Evolutionary conservation across 805 yeast genomes (phyloP), one percentile per base, ranked within the genome.

Genomic region (Saturnispora gosingensis): DNA sequence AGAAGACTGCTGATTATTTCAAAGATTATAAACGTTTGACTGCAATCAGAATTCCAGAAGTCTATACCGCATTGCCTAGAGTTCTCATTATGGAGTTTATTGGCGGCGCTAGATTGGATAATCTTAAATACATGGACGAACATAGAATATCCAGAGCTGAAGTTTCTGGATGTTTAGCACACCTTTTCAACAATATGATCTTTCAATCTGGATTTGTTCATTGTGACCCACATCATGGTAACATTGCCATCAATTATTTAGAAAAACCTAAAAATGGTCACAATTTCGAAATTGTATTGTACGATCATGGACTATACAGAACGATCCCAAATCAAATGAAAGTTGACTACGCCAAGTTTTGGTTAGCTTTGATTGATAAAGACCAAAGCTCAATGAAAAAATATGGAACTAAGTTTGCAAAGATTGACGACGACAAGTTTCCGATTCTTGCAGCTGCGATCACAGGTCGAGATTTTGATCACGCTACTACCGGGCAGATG

Each of bases 221-320:
- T 65, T 93, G 99, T 70, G 99, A 93, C 65, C 99, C 99, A 1
- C 99, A 93, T 65, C 96, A 96, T 10, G 99, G 99, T 0, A 93
- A 93, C 61, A 71, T 93, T 53, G 97, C 98, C 0, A 88, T 93
- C 22, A 72, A 89, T 51, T 68, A 74, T 34, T 67, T 74, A 6
- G 59, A 60, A 16, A 49, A 55, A 5, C 59, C 61, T 30, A 58
- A 54, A 36, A 55, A 63, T 38, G 68, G 69, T 2, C 88, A 83
- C 62, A 90, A 91, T 64, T 93, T 93, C 65, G 99, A 93, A 66
- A 87, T 93, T 48, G 73, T 93, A 6, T 72, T 93, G 18, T 95
- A 88, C 64, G 99, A 93, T 68, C 99, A 93, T 66, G 99, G 99
- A 0, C 72, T 93, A 18, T 93, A 93, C 65, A 75, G 99, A 54